Percentiles rank a stretch among this genome's conserved stretches.
Conservation (phyloP, 1,139 yeast species). For the Nakaseomyces kungkrabaensis region DNA sequence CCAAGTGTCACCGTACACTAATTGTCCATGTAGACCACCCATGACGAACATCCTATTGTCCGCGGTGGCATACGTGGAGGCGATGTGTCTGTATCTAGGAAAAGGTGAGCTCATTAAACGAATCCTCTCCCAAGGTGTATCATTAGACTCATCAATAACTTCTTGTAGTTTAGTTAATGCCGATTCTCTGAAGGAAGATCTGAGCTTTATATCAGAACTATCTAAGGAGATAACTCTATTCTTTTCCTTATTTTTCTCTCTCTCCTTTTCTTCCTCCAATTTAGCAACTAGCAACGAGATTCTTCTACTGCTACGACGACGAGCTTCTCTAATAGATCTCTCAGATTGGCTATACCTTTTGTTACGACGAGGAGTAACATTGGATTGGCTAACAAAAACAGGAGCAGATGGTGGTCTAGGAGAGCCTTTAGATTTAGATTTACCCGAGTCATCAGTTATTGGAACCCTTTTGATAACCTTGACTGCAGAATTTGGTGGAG, state of each 20-base stretch:
- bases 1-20: slow-evolving; percentile 93
- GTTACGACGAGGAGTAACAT: neutral
- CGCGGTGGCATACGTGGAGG: slow-evolving; percentile 62
- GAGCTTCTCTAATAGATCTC: neutral
- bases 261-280: neutral
- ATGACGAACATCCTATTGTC: slow-evolving; percentile 74
- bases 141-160: neutral
- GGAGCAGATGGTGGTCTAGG: neutral
- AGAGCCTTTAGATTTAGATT: neutral
- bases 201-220: neutral
- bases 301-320: neutral
- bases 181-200: neutral
- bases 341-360: neutral
- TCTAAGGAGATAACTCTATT: neutral
- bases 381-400: neutral
- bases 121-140: slow-evolving; percentile 4
- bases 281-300: neutral
- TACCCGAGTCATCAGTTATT: neutral
- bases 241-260: neutral
- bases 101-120: slow-evolving; percentile 64
- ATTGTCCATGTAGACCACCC: slow-evolving; percentile 89
- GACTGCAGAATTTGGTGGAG: neutral
- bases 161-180: slow-evolving; percentile 1
- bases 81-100: slow-evolving; percentile 88
- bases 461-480: neutral